Conservation (phyloP, 2,329 filamentous ascomycete species). For the Sporothrix dimorphospora region DNA sequence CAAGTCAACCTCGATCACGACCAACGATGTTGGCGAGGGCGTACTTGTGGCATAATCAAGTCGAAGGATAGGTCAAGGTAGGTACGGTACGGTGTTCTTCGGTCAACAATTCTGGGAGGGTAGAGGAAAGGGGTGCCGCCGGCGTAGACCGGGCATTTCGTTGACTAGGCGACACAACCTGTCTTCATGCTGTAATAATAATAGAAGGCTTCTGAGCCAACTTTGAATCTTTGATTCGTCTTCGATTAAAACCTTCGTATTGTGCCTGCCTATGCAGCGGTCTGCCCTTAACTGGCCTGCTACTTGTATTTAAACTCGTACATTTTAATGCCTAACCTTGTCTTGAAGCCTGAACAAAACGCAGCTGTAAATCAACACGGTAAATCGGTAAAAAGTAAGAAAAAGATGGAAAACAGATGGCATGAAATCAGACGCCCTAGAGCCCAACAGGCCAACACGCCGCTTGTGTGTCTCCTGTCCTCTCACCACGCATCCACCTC, state of each 20-base stretch:
- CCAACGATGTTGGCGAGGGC: not conserved
- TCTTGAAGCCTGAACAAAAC: not conserved
- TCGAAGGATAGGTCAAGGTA: not conserved
- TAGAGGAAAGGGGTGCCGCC: too few relatives aligned
- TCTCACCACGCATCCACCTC: constrained; percentile 83
- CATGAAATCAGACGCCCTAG: not conserved
- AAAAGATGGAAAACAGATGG: not conserved
- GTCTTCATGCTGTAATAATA: too few relatives aligned
- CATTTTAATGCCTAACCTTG: constrained; percentile 25
- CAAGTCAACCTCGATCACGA: not conserved
- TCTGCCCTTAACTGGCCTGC: not conserved
- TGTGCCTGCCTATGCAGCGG: not conserved
- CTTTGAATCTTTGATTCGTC: too few relatives aligned
- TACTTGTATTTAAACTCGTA: constrained; percentile 11
- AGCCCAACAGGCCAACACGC: not conserved
- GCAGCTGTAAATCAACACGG: not conserved
- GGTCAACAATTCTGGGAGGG: too few relatives aligned
- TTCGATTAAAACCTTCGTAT: not conserved
- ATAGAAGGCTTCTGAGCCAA: too few relatives aligned
- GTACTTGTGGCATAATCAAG: not conserved
- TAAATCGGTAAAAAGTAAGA: not conserved
- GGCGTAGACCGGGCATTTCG: too few relatives aligned
- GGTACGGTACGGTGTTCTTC: not conserved
- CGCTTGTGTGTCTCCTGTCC: not conserved
- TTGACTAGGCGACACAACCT: too few relatives aligned